Evolutionary conservation across 371 early-diverging fungal genomes (phyloP).

Genomic region (Actinomortierella ambigua): DNA sequence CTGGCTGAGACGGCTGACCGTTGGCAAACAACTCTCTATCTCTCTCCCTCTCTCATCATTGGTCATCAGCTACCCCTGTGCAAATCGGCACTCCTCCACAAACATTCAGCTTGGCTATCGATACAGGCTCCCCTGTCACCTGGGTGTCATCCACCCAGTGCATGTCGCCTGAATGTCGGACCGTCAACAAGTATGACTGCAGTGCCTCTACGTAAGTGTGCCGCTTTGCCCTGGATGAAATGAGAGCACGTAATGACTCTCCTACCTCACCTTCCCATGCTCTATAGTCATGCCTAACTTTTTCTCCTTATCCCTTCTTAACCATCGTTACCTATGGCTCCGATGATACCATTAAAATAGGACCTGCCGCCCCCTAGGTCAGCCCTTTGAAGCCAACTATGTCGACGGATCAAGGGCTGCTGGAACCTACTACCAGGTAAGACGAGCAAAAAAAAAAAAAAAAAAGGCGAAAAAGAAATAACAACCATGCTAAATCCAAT

Average conservation of each 20-base stretch:
- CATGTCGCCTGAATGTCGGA: background rate
- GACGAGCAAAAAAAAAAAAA: background rate
- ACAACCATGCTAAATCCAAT: too few relatives aligned
- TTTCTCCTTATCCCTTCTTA: too few relatives aligned
- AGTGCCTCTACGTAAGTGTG: constrained; percentile 30
- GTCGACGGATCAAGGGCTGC: constrained; percentile 12
- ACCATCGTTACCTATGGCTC: too few relatives aligned
- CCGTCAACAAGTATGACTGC: constrained; percentile 14
- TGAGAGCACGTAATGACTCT: too few relatives aligned
- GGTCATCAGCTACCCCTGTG: constrained; percentile 15
- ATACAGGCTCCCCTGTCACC: constrained; percentile 39
- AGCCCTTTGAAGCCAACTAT: background rate
- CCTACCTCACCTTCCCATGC: too few relatives aligned
- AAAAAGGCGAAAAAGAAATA: too few relatives aligned
- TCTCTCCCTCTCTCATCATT: background rate
- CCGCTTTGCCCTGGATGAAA: background rate
- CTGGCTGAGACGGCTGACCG: too few relatives aligned
- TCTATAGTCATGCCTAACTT: too few relatives aligned
- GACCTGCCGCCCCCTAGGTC: too few relatives aligned
- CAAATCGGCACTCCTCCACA: constrained; percentile 33
- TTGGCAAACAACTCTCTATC: background rate
- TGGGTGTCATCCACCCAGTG: constrained; percentile 27
- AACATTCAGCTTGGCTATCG: constrained; percentile 27
- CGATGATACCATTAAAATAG: too few relatives aligned
- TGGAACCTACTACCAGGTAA: constrained; percentile 13